Percentiles rank a stretch among this genome's conserved stretches.
Conservation (phyloP, 2,329 filamentous ascomycete species). For the Apiospora rasikravindrae region DNA sequence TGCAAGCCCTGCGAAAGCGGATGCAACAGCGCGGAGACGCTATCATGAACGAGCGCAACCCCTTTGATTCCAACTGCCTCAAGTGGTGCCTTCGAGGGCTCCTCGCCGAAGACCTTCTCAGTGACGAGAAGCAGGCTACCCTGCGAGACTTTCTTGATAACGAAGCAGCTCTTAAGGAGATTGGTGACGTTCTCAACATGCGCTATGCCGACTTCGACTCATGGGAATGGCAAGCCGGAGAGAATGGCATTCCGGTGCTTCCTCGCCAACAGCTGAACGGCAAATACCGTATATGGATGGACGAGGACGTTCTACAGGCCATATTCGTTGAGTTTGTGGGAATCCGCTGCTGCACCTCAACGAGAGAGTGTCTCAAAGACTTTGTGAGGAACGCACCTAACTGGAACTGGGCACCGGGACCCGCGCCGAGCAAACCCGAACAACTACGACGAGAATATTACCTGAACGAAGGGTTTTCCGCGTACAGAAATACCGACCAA, state of each 20-base stretch:
- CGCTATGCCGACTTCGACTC: conserved; percentile 45
- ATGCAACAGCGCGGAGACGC: conserved; percentile 26
- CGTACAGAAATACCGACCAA: background rate
- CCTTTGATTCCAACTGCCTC: conserved; percentile 39
- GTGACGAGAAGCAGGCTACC: conserved; percentile 47
- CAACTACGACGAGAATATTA: conserved; percentile 36
- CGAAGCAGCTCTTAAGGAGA: conserved; percentile 45
- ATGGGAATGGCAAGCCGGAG: conserved; percentile 49
- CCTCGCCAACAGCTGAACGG: conserved; percentile 49
- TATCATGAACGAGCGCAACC: conserved; percentile 33
- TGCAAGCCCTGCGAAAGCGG: conserved; percentile 27
- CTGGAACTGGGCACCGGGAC: conserved; percentile 24
- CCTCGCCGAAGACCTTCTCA: conserved; percentile 46
- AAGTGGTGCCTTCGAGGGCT: conserved; percentile 44
- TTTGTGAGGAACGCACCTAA: conserved; percentile 26
- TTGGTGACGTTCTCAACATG: conserved; percentile 50
- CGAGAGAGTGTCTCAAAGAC: conserved; percentile 34
- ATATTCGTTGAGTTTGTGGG: conserved; percentile 51
- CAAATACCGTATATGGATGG: conserved; percentile 51
- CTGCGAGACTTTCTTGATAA: conserved; percentile 46
- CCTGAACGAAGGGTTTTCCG: conserved; percentile 17
- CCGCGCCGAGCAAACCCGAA: conserved; percentile 30
- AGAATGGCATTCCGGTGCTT: conserved; percentile 47
- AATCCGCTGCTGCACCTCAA: conserved; percentile 39
- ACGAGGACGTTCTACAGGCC: conserved; percentile 52